A percentile compares a stretch with the other conserved stretches of the same genome.
Conservation (phyloP, 805 yeast species). For the Metschnikowia dekortorum region DNA sequence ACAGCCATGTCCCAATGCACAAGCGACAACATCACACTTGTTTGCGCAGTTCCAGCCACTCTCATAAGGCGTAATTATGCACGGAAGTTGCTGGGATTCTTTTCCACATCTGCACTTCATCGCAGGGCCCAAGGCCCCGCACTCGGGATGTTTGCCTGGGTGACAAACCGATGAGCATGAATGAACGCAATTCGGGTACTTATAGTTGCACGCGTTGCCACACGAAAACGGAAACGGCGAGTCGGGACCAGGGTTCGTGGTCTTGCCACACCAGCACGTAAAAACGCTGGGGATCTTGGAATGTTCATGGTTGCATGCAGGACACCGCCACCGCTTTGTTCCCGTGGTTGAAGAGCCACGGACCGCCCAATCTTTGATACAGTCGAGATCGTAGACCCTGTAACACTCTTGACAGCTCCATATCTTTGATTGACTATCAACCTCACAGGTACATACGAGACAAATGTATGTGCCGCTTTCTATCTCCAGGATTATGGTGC, state of each 20-base stretch:
- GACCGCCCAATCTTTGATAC: slow-evolving; percentile 83
- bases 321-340: slow-evolving; percentile 76
- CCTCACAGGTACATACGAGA: slow-evolving; percentile 81
- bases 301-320: slow-evolving; percentile 61
- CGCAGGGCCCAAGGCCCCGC: slow-evolving; percentile 74
- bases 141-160: slow-evolving; percentile 82
- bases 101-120: slow-evolving; percentile 74
- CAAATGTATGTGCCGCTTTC: slow-evolving; percentile 72
- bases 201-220: slow-evolving; percentile 72
- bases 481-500: slow-evolving; percentile 54
- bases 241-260: slow-evolving; percentile 58
- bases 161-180: slow-evolving; percentile 75
- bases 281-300: slow-evolving; percentile 50
- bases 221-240: slow-evolving; percentile 75
- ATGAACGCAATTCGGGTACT: slow-evolving; percentile 60
- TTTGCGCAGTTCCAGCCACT: slow-evolving; percentile 66
- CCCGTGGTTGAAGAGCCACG: slow-evolving; percentile 64
- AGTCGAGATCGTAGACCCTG: slow-evolving; percentile 80
- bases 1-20: slow-evolving; percentile 68
- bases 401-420: slow-evolving; percentile 81
- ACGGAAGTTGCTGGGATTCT: slow-evolving; percentile 61
- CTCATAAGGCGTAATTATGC: slow-evolving; percentile 62
- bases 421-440: slow-evolving; percentile 58
- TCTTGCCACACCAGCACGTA: slow-evolving; percentile 89
- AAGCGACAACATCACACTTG: slow-evolving; percentile 56